Conservation (phyloP, 2,329 filamentous ascomycete genomes). For the Colletotrichum eremochloae region DNA sequence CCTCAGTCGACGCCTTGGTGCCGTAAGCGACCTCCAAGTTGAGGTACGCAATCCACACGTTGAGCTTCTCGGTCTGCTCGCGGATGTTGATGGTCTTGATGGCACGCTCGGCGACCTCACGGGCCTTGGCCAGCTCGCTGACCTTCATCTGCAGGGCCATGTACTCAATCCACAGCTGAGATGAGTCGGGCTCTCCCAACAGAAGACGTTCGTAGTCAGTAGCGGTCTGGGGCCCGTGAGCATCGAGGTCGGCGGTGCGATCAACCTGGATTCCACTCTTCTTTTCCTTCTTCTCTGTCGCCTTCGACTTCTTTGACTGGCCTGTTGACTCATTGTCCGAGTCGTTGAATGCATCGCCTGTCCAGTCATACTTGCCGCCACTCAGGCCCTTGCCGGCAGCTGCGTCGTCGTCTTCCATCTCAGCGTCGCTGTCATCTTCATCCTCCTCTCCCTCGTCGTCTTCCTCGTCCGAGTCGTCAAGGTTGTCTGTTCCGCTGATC, state of each 20-base stretch:
- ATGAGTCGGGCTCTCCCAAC: conserved; percentile 93
- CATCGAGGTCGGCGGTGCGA: conserved; percentile 91
- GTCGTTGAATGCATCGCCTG: conserved; percentile 75
- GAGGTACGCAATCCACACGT: conserved; percentile 94
- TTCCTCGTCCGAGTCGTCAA: conserved; percentile 49
- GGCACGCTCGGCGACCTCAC: conserved; percentile 90
- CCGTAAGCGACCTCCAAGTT: conserved; percentile 95
- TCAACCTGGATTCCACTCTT: conserved; percentile 87
- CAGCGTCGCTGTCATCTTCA: conserved; percentile 57
- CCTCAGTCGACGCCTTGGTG: conserved; percentile 83
- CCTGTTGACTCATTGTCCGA: conserved; percentile 65
- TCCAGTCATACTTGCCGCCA: conserved; percentile 89
- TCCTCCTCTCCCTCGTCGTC: conserved; percentile 57
- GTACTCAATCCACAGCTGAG: conserved; percentile 93
- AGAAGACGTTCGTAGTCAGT: conserved; percentile 95
- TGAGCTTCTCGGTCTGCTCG: conserved; percentile 92
- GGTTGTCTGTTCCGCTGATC: conserved; percentile 59
- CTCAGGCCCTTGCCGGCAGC: conserved; percentile 51
- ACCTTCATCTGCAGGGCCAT: conserved; percentile 99
- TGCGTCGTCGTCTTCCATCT: conserved; percentile 55
- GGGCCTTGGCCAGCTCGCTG: conserved; percentile 88
- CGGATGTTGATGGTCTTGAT: conserved; percentile 91
- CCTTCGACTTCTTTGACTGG: conserved; percentile 46
- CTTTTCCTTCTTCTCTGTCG: conserved; percentile 65
- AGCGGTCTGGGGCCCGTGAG: conserved; percentile 87